A percentile compares a stretch with the other conserved stretches of the same genome.
Conservation (phyloP, 1,139 yeast genomes). For the Yamadazyma songkhlaensis region DNA sequence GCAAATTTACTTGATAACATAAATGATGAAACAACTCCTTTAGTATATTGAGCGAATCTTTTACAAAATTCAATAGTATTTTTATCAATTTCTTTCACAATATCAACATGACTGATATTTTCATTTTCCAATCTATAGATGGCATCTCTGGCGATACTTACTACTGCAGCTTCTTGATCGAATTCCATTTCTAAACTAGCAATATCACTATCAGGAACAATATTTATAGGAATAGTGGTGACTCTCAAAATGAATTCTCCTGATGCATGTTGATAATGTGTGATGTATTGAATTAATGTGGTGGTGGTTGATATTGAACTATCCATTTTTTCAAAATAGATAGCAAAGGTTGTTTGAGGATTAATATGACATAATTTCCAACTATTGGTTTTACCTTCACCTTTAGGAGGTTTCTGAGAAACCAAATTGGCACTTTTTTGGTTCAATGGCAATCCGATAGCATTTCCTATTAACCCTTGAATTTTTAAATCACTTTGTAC, state of each 20-base stretch:
- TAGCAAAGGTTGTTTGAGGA: conserved; percentile 56
- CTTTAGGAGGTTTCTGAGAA: conserved; percentile 31
- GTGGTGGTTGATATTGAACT: conserved; percentile 32
- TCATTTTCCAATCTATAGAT: conserved; percentile 41
- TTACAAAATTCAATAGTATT: conserved; percentile 80
- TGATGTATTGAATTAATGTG: conserved; percentile 57
- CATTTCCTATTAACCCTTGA: conserved; percentile 61
- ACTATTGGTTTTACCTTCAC: conserved; percentile 54
- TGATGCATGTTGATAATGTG: conserved; percentile 66
- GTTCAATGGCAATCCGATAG: conserved; percentile 36
- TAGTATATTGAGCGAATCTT: conserved; percentile 82
- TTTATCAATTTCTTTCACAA: conserved; percentile 84
- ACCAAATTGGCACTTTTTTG: conserved; percentile 25
- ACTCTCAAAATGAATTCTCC: conserved; percentile 47
- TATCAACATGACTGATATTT: conserved; percentile 66
- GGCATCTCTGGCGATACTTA: conserved; percentile 54
- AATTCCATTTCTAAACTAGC: conserved; percentile 42
- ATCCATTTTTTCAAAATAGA: conserved; percentile 54
- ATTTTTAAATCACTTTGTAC: conserved; percentile 47
- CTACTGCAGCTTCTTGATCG: conserved; percentile 73
- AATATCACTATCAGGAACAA: conserved; percentile 43
- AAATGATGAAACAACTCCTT: conserved; percentile 74
- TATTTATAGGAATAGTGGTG: conserved; percentile 47
- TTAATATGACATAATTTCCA: conserved; percentile 60
- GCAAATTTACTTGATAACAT: conserved; percentile 76